Percentiles rank a stretch among this genome's conserved stretches.
These are phyloP conservation scores for Phytophthora citrophthora DNA, from an alignment of 352 stramenopile species.

Conservation along the genomic window DNA sequence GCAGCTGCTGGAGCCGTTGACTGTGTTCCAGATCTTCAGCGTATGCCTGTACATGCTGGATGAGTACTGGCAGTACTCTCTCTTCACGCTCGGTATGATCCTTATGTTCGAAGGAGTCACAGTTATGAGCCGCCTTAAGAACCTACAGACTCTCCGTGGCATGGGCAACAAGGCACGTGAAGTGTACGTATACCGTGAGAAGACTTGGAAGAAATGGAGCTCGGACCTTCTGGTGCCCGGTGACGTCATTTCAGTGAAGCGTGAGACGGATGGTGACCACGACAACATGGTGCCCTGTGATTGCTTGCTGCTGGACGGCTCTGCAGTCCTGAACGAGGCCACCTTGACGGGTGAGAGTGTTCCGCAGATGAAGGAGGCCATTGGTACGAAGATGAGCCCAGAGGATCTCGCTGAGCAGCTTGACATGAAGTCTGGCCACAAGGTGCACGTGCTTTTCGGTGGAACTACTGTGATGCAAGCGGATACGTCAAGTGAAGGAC, in stretches of 20 bases:
- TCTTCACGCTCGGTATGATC: constrained; percentile 99
- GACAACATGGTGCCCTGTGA: constrained; percentile 95
- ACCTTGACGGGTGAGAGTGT: constrained; percentile 99
- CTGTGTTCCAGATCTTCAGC: constrained; percentile 99
- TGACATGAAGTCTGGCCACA: constrained; percentile 89
- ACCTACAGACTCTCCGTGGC: constrained; percentile 94
- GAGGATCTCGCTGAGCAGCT: constrained; percentile 75
- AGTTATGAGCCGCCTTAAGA: constrained; percentile 95
- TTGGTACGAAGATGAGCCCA: constrained; percentile 76
- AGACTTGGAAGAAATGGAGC: constrained; percentile 82
- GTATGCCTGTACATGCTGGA: constrained; percentile 99
- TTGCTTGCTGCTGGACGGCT: constrained; percentile 94
- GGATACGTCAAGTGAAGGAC: constrained; percentile 50
- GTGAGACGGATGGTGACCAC: constrained; percentile 79
- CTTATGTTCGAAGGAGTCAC: constrained; percentile 98
- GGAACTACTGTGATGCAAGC: constrained; percentile 93
- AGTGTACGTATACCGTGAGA: constrained; percentile 92
- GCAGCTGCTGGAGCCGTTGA: constrained; percentile 98
- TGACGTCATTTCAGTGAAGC: constrained; percentile 94
- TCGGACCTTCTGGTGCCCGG: constrained; percentile 93
- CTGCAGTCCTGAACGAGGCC: constrained; percentile 98
- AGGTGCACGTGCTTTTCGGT: constrained; percentile 93
- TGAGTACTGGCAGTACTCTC: constrained; percentile 99
- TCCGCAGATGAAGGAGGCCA: constrained; percentile 97
- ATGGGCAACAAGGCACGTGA: constrained; percentile 92